A percentile compares a stretch with the other conserved stretches of the same genome.
Conservation (phyloP, 208 protist genomes). For the Crithidia mellificae region DNA sequence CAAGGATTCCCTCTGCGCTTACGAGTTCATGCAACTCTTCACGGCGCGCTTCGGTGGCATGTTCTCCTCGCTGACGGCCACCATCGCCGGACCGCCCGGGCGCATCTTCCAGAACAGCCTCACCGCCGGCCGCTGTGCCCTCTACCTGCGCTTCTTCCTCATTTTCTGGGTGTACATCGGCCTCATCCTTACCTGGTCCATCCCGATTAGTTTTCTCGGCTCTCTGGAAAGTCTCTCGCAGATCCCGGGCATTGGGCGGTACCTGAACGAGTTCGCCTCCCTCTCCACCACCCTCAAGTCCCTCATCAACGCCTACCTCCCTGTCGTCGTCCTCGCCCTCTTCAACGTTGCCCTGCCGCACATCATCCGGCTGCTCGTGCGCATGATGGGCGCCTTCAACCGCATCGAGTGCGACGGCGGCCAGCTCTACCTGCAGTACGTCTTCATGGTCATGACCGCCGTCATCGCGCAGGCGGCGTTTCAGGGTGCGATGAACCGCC, state of each 20-base stretch:
- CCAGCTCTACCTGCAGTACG: conserved; percentile 75
- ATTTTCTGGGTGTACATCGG: conserved; percentile 53
- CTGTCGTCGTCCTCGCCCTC: conserved; percentile 62
- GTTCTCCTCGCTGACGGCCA: conserved; percentile 42
- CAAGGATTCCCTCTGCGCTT: conserved; percentile 56
- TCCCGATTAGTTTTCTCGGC: conserved; percentile 76
- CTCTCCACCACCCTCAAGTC: conserved; percentile 49
- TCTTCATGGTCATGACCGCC: conserved; percentile 87
- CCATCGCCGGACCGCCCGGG: conserved; percentile 70
- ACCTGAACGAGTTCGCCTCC: conserved; percentile 31
- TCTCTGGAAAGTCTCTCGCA: conserved; percentile 70
- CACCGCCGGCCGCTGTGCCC: conserved; percentile 38
- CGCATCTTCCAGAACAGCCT: conserved; percentile 74
- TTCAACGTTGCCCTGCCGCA: conserved; percentile 77
- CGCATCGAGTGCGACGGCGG: conserved; percentile 56
- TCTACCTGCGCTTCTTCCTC: conserved; percentile 49
- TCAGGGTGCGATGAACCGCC: conserved; percentile 62
- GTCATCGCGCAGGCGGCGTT: conserved; percentile 85
- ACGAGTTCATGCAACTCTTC: conserved; percentile 81
- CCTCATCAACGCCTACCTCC: conserved; percentile 63
- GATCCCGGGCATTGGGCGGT: conserved; percentile 47
- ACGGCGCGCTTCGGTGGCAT: conserved; percentile 40
- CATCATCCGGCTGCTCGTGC: conserved; percentile 66
- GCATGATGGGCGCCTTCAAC: conserved; percentile 77
- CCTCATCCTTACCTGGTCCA: conserved; percentile 69